phyloP scores from a whole-genome alignment of 345 rosid genomes.

The thale cress (Arabidopsis thaliana) region TAIR10.1 NC_003070.9:535001-535500 shows the following conservation, averaged over 20 bases:
- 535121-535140: background rate
- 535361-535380: background rate
- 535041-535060: background rate
- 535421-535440: background rate
- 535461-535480: no score
- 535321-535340: no score
- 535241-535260: background rate
- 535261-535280: background rate
- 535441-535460: no score
- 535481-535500: no score
- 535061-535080: background rate
- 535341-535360: no score
- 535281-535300: background rate
- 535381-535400: no score
- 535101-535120: background rate
- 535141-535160: constrained; percentile 13
- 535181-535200: background rate
- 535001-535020: background rate
- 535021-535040: background rate
- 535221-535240: background rate
- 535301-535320: background rate
- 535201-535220: background rate
- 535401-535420: background rate
- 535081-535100: background rate
- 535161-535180: constrained; percentile 4